Conservation (phyloP, 2,329 filamentous ascomycete genomes). For the Ophiostoma ulmi region DNA sequence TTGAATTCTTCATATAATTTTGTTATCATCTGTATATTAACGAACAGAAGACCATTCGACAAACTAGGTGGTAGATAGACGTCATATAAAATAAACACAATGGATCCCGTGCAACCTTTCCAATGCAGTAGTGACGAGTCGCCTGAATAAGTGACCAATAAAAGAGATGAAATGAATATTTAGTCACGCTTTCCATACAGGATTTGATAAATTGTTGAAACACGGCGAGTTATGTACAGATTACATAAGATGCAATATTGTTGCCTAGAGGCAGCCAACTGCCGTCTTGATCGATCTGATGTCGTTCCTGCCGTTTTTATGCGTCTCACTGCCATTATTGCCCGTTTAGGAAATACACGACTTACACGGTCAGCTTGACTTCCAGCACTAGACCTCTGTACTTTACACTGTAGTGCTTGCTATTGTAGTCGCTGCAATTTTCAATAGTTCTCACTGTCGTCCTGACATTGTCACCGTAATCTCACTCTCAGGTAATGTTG, state of each 20-base stretch:
- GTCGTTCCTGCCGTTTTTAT: background rate
- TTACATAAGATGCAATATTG: background rate
- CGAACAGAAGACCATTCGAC: background rate
- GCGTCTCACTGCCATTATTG: background rate
- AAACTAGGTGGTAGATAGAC: background rate
- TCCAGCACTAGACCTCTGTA: background rate
- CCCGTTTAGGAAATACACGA: slow-evolving; percentile 5
- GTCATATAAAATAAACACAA: slow-evolving; percentile 7
- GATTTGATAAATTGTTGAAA: background rate
- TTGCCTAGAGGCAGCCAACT: slow-evolving; percentile 8
- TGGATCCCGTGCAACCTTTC: slow-evolving; percentile 1
- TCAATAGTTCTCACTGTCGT: background rate
- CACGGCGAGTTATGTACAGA: background rate
- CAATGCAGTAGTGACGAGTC: background rate
- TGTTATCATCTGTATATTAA: background rate
- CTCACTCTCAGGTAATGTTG: background rate
- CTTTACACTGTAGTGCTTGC: background rate
- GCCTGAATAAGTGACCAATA: background rate
- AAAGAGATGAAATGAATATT: background rate
- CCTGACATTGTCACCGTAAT: too few species aligned
- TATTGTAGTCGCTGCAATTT: background rate
- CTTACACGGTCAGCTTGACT: background rate
- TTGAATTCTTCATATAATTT: background rate
- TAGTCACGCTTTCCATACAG: background rate
- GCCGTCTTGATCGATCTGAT: background rate